These are phyloP conservation scores for Tolypocladium paradoxum DNA, from an alignment of 2,329 filamentous ascomycete genomes.

Conservation along the genomic window DNA sequence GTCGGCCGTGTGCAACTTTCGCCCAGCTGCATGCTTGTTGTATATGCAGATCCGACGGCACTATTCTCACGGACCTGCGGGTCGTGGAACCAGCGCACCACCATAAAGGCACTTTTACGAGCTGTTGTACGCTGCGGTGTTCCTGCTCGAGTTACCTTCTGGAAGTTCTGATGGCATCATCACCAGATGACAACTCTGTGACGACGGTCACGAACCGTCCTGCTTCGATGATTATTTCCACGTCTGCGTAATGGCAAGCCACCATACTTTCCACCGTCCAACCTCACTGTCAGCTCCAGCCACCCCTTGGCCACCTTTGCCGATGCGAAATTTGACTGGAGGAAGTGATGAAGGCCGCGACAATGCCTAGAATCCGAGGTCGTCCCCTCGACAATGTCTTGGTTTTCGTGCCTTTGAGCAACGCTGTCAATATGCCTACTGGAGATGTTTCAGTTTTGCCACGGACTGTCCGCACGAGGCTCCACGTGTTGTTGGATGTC, in stretches of 20 bases:
- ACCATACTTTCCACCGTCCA: neutral
- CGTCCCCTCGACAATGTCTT: neutral
- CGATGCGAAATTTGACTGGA: neutral
- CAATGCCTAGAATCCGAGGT: neutral
- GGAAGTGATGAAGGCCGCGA: neutral
- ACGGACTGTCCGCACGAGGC: neutral
- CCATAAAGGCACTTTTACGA: neutral
- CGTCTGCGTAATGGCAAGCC: conserved; percentile 1
- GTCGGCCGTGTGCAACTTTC: neutral
- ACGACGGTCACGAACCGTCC: neutral
- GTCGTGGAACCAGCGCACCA: neutral
- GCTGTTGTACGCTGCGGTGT: neutral
- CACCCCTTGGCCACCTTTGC: neutral
- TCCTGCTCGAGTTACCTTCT: neutral
- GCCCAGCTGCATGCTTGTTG: neutral
- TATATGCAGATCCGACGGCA: neutral
- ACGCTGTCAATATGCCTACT: neutral
- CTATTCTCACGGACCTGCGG: neutral
- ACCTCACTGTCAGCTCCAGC: neutral
- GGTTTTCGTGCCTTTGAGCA: neutral
- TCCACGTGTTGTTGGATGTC: neutral
- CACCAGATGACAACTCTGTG: neutral
- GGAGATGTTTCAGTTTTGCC: neutral
- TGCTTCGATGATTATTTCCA: neutral
- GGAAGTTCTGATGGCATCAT: neutral